Evolutionary conservation across 1,139 yeast genomes (phyloP).

Genomic region (Chernovozyma aurita): DNA sequence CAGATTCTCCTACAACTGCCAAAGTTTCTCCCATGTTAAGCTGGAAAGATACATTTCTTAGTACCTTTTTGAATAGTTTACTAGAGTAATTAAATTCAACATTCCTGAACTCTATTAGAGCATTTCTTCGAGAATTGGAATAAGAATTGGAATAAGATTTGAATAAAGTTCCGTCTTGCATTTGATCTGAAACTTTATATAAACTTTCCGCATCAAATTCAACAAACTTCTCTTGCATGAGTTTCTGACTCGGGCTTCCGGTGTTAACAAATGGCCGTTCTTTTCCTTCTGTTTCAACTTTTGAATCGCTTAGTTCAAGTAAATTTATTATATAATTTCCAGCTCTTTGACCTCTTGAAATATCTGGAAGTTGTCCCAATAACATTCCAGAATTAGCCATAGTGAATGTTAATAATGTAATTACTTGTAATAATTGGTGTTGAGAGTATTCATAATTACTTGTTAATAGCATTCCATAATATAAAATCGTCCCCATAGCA

Average conservation of each 20-base stretch:
- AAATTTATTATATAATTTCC: constrained; percentile 52
- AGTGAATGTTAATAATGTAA: constrained; percentile 71
- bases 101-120: not conserved
- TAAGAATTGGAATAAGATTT: not conserved
- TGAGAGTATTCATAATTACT: constrained; percentile 51
- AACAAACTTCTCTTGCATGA: not conserved
- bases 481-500: constrained; percentile 68
- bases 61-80: constrained; percentile 5
- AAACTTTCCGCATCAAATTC: not conserved
- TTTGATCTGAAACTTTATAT: no score
- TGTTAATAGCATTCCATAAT: constrained; percentile 71
- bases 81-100: not conserved
- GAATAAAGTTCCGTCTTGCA: not conserved
- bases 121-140: not conserved
- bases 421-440: constrained; percentile 59
- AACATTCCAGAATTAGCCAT: constrained; percentile 58
- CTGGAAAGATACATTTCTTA: constrained; percentile 35
- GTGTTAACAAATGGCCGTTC: constrained; percentile 11
- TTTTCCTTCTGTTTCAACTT: constrained; percentile 27
- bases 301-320: constrained; percentile 28
- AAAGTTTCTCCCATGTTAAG: constrained; percentile 46
- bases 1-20: constrained; percentile 72
- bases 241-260: not conserved
- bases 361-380: constrained; percentile 65
- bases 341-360: constrained; percentile 73